Conservation (phyloP, 345 rosid genomes). For the Citropsis articulata region DNA sequence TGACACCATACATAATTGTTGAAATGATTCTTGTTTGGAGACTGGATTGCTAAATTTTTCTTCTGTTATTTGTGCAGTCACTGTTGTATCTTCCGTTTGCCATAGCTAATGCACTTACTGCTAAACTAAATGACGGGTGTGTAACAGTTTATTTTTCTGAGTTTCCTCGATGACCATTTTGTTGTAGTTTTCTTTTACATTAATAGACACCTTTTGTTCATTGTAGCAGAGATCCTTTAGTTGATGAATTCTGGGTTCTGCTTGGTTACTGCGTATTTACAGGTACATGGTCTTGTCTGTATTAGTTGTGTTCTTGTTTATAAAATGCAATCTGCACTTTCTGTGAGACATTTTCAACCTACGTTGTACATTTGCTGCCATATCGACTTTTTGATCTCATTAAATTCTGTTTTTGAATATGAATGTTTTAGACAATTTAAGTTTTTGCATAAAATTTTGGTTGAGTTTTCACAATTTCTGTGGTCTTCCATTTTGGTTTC, state of each 20-base stretch:
- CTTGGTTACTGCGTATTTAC: slow-evolving; percentile 88
- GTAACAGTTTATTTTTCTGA: slow-evolving; percentile 19
- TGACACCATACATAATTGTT: not conserved
- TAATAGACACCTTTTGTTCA: slow-evolving; percentile 11
- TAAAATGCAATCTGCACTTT: not conserved
- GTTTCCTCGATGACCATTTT: not conserved
- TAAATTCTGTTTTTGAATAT: not conserved
- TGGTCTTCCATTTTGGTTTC: not conserved
- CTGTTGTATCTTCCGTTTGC: slow-evolving; percentile 90
- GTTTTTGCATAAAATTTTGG: not conserved
- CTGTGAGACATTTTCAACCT: not conserved
- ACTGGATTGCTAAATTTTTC: slow-evolving; percentile 5
- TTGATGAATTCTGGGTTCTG: slow-evolving; percentile 90
- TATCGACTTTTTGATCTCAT: not conserved
- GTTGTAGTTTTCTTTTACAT: not conserved
- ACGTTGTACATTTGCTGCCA: not conserved
- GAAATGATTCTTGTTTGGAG: not conserved
- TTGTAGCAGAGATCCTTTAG: slow-evolving; percentile 74
- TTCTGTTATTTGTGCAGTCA: slow-evolving; percentile 51
- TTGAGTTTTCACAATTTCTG: not conserved
- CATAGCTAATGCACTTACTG: slow-evolving; percentile 88
- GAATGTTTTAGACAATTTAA: not conserved
- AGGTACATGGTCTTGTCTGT: slow-evolving; percentile 35
- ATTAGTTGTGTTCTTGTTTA: not conserved
- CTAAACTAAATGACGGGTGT: slow-evolving; percentile 93